Conservation (phyloP, 352 stramenopile species). For the Albugo laibachii region DNA sequence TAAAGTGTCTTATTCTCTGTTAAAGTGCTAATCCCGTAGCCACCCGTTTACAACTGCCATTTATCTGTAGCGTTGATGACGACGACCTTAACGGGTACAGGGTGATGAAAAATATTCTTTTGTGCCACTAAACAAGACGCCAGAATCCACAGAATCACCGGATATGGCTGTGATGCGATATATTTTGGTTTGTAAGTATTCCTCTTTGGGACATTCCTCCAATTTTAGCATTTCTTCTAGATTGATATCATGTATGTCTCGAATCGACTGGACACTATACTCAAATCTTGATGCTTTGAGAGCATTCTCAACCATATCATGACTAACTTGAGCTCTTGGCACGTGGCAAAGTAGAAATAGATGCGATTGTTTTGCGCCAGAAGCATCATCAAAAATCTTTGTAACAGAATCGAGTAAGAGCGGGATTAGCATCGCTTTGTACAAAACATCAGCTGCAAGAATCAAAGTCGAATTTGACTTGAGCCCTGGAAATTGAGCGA, state of each 20-base stretch:
- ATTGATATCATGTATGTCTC: slow-evolving; percentile 8
- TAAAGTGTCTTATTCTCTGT: no score
- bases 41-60: no score
- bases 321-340: slow-evolving; percentile 44
- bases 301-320: slow-evolving; percentile 26
- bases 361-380: slow-evolving; percentile 1
- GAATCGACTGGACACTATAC: slow-evolving; percentile 17
- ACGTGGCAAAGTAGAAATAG: slow-evolving; percentile 47
- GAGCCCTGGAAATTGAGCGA: neutral
- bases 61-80: no score
- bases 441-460: slow-evolving; percentile 55
- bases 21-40: no score
- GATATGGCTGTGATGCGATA: slow-evolving; percentile 22
- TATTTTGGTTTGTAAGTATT: slow-evolving; percentile 27
- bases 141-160: no score
- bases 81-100: no score
- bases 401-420: slow-evolving; percentile 39
- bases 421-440: slow-evolving; percentile 43
- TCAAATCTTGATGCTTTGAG: slow-evolving; percentile 19
- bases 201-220: slow-evolving; percentile 32
- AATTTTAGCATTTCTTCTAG: slow-evolving; percentile 6
- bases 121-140: no score
- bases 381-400: slow-evolving; percentile 10
- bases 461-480: slow-evolving; percentile 26
- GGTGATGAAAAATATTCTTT: no score